These are phyloP conservation scores for Dictyostelium brefeldianum DNA, from an alignment of 78 protist species.

Conservation along the genomic window DNA sequence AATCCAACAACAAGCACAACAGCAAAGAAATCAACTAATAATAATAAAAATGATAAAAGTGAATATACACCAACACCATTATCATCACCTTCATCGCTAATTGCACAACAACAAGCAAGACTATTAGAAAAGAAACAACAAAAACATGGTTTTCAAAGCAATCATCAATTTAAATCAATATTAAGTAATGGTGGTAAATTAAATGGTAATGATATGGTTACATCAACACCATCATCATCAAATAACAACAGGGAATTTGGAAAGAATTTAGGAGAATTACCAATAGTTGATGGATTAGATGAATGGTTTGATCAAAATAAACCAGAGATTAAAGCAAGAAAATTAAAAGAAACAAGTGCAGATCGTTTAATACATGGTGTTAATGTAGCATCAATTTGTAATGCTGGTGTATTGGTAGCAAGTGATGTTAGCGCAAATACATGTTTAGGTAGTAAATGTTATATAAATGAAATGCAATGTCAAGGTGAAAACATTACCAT, in stretches of 20 bases:
- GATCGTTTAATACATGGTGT: neutral
- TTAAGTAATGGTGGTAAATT: neutral
- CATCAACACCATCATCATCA: neutral
- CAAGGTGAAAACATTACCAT: neutral
- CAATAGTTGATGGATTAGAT: slow-evolving; percentile 9
- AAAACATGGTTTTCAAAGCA: neutral
- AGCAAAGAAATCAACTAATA: neutral
- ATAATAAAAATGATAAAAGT: neutral
- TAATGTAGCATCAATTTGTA: neutral
- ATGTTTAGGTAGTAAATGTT: slow-evolving; percentile 25
- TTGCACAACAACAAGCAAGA: neutral
- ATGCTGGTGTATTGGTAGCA: neutral
- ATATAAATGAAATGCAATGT: slow-evolving; percentile 22
- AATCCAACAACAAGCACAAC: neutral
- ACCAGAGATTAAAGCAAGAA: neutral
- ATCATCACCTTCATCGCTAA: neutral
- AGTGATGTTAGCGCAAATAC: neutral
- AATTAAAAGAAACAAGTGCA: neutral
- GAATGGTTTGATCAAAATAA: slow-evolving; percentile 6
- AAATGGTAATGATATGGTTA: neutral
- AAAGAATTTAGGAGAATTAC: neutral
- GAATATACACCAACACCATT: slow-evolving; percentile 1
- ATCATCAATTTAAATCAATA: neutral
- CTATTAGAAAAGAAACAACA: neutral
- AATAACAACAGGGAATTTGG: neutral